A percentile compares a stretch with the other conserved stretches of the same genome.
These are phyloP conservation scores for Mycena filopes DNA, from an alignment of 768 basidiomycete genomes.

Conservation along the genomic window DNA sequence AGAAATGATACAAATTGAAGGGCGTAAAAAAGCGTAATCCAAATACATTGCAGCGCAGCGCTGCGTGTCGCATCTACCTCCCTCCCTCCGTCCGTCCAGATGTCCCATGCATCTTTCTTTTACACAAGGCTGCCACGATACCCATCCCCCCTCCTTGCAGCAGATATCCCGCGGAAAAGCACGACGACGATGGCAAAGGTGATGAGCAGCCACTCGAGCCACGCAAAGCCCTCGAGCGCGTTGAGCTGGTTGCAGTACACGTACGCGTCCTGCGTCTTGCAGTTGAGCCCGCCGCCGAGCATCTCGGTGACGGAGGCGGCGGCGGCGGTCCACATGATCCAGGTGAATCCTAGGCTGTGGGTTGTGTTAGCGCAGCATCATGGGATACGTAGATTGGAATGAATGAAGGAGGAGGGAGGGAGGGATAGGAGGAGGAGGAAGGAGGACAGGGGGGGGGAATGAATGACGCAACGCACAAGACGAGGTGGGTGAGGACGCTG, in stretches of 20 bases:
- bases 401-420: too few relatives aligned
- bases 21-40: conserved; percentile 5
- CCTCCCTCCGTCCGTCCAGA: neutral
- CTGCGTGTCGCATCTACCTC: too few relatives aligned
- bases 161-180: conserved; percentile 67
- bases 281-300: conserved; percentile 79
- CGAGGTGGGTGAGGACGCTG: conserved; percentile 70
- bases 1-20: neutral
- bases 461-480: conserved; percentile 76
- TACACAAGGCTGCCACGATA: conserved; percentile 64
- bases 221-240: conserved; percentile 79
- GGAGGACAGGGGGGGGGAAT: conserved; percentile 12
- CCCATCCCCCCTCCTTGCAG: conserved; percentile 75
- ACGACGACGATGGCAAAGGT: conserved; percentile 70
- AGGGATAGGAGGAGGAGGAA: too few relatives aligned
- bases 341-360: conserved; percentile 70
- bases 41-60: conserved; percentile 9
- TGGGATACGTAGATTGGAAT: too few relatives aligned
- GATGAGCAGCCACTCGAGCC: conserved; percentile 76
- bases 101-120: neutral
- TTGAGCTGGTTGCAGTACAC: conserved; percentile 84
- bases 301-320: conserved; percentile 76
- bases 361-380: too few relatives aligned
- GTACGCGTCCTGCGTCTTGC: conserved; percentile 59
- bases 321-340: conserved; percentile 83